phyloP scores from a whole-genome alignment of 495 filamentous ascomycete genomes.

The Cenococcum geophilum region DNA sequence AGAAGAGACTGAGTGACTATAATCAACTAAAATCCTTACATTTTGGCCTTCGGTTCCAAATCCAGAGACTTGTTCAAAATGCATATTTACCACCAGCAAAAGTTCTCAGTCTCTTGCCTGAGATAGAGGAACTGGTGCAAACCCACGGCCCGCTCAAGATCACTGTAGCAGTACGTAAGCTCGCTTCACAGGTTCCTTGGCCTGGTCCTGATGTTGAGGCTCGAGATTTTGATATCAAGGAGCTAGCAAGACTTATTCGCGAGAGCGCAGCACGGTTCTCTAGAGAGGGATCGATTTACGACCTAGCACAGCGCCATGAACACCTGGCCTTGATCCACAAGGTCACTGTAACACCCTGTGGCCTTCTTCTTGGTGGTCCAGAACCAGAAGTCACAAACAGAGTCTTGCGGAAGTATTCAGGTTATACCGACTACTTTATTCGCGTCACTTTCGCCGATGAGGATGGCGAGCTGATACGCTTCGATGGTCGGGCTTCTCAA shows the following conservation, averaged over 20 bases:
- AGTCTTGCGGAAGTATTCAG: constrained; percentile 62
- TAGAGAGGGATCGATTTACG: background rate
- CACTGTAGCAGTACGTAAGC: background rate
- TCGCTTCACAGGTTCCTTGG: background rate
- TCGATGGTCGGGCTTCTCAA: constrained; percentile 49
- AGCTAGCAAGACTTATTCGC: background rate
- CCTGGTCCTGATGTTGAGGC: background rate
- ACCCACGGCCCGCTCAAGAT: background rate
- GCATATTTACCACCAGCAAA: background rate
- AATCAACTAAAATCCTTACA: background rate
- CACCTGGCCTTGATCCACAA: constrained; percentile 46
- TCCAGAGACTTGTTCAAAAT: background rate
- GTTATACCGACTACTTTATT: constrained; percentile 59
- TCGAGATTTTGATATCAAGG: background rate
- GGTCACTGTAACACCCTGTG: constrained; percentile 61
- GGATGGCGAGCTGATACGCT: constrained; percentile 56
- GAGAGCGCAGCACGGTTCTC: background rate
- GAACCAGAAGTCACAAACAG: constrained; percentile 66
- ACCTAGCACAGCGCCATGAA: background rate
- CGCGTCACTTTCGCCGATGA: constrained; percentile 70
- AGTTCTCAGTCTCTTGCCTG: background rate
- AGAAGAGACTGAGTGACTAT: background rate
- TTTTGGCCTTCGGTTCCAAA: constrained; percentile 1
- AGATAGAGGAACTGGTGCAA: background rate
- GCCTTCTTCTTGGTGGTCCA: constrained; percentile 62